Conservation (phyloP, 2,329 filamentous ascomycete species). For the Samsoniella hepiali region DNA sequence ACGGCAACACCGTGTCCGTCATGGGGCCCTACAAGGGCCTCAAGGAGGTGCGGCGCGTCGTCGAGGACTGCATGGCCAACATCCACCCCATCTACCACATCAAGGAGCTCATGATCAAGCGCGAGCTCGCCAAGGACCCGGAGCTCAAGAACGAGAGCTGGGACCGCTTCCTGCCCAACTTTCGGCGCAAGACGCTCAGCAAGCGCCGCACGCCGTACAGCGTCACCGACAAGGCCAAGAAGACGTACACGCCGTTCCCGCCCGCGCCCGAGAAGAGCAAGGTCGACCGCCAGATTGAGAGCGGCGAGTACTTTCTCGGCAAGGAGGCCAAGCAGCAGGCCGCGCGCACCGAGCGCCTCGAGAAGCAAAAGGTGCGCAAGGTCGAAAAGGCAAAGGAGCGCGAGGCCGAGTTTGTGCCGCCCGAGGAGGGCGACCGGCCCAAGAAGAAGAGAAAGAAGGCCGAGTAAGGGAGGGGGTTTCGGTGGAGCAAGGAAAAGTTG, state of each 20-base stretch:
- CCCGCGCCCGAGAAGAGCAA: conserved; percentile 98
- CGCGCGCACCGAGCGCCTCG: conserved; percentile 72
- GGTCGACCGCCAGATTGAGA: conserved; percentile 96
- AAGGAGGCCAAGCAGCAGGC: conserved; percentile 90
- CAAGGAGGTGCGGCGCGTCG: conserved; percentile 84
- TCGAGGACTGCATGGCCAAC: conserved; percentile 96
- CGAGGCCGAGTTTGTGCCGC: conserved; percentile 81
- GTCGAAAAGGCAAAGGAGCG: conserved; percentile 83
- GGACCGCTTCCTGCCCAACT: conserved; percentile 95
- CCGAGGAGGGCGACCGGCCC: conserved; percentile 68
- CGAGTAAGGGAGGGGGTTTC: conserved; percentile 25
- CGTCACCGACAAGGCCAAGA: conserved; percentile 90
- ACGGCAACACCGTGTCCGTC: conserved; percentile 88
- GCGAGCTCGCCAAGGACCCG: conserved; percentile 85
- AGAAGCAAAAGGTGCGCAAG: conserved; percentile 83
- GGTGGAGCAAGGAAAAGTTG: not conserved
- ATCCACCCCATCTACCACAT: conserved; percentile 88
- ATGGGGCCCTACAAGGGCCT: conserved; percentile 93
- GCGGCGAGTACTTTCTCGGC: conserved; percentile 91
- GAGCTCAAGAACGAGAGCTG: conserved; percentile 84
- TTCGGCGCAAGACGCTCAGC: conserved; percentile 88
- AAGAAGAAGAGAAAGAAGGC: conserved; percentile 60
- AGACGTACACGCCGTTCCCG: conserved; percentile 94
- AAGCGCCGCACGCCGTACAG: conserved; percentile 79
- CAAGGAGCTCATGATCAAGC: conserved; percentile 84